Base-by-base conservation (phyloP, 169 alveolate species). In the Theileria annulata region DNA sequence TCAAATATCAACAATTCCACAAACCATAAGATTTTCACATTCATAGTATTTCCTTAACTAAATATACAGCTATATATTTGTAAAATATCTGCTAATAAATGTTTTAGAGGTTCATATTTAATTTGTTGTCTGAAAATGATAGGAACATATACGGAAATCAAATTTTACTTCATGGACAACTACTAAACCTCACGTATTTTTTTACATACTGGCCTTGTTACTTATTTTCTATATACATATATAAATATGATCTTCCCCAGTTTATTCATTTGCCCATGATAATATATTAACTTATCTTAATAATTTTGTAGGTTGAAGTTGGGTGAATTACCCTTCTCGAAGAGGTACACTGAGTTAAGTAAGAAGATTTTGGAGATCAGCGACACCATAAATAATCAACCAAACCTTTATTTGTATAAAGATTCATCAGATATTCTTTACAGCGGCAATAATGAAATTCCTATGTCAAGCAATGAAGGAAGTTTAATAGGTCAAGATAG, bases 21-120 rank as follows among this genome's bases (percentile, higher is more conserved):
- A 15, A 66, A 77, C 30, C 71, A 68, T 33, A 80, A 80, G 71
- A 79, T 79, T 1, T 19, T 23, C 54, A 13, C 81, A 23, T 67
- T 80, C 42, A 35, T 80, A 73, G 81, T 74, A 74, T n/a, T 56
- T 74, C 3, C 9, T 19, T 2, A 12, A 28, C 25, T 17, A 27
- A 10, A n/a, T 21, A 58, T 28, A 25, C 35, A 58, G 30, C 17
- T 58, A 58, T 5, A 4, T 10, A 66, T 66, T 42, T 23, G 10
- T 1, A 4, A 35, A 23, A 66, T 35, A 23, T 9, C 42, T 66
- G 3, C 15, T 31, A 66, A 66, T 30, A 66, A 66, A 27, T 23
- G 6, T 1, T 62, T 62, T 21, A 68, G 76, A 68, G 49, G 27
- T 68, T 48, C 42, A 68, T 68, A 68, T 68, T 68, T 6, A 35